Percentiles rank a stretch among this genome's conserved stretches.
phyloP scores from a whole-genome alignment of 2,329 filamentous ascomycete genomes.

The Anthostomella pinea region DNA sequence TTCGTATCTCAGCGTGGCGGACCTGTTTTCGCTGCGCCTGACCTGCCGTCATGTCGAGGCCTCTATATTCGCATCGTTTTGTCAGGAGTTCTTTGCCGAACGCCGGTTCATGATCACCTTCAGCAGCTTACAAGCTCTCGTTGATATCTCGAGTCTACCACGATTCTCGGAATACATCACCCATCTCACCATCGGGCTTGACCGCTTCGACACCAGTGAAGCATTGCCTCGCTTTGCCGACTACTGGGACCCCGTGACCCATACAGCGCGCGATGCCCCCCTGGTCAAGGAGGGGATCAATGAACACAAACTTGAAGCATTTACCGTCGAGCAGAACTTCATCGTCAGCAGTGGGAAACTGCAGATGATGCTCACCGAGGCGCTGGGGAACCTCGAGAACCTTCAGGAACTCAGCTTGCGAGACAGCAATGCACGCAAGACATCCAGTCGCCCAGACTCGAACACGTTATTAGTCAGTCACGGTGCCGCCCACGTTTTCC shows the following conservation, averaged over 20 bases:
- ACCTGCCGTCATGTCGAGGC: conserved; percentile 19
- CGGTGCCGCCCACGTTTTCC: conserved; percentile 13
- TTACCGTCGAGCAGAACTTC: conserved; percentile 23
- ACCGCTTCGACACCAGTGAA: conserved; percentile 18
- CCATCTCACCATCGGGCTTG: conserved; percentile 24
- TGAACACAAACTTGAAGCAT: conserved; percentile 15
- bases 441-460: conserved; percentile 8
- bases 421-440: conserved; percentile 11
- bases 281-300: conserved; percentile 14
- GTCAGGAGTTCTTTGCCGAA: conserved; percentile 22
- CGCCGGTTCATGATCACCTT: conserved; percentile 24
- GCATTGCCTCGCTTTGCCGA: conserved; percentile 14
- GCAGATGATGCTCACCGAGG: conserved; percentile 20
- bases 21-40: conserved; percentile 21
- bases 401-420: conserved; percentile 19
- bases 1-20: conserved; percentile 16
- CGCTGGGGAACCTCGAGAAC: conserved; percentile 15
- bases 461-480: conserved; percentile 17
- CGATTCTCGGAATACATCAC: conserved; percentile 16
- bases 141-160: conserved; percentile 20
- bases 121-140: conserved; percentile 20
- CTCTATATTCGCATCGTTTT: conserved; percentile 20
- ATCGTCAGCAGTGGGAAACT: conserved; percentile 21
- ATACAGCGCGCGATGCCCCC: conserved; percentile 1
- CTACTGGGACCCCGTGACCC: conserved; percentile 7